A percentile compares a stretch with the other conserved stretches of the same genome.
These are phyloP conservation scores for Trypanosoma rangeli DNA, from an alignment of 208 protist species.

Conservation along the genomic window DNA sequence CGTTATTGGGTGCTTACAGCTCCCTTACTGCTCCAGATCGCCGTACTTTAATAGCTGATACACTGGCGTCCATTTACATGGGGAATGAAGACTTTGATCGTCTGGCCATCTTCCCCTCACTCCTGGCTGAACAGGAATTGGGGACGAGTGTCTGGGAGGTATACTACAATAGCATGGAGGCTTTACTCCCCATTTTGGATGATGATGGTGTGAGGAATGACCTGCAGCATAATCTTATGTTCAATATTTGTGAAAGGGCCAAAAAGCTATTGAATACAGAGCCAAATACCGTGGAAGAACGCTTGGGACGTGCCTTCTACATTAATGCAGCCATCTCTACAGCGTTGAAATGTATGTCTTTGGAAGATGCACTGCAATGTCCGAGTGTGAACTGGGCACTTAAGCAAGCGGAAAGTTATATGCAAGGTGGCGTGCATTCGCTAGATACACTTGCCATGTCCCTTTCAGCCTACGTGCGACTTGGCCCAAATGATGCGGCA, in stretches of 20 bases:
- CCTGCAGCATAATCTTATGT: conserved; percentile 37
- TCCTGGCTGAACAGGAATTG: conserved; percentile 46
- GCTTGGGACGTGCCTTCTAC: conserved; percentile 24
- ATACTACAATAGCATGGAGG: conserved; percentile 38
- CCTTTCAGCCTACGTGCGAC: conserved; percentile 48
- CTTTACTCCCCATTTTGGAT: conserved; percentile 43
- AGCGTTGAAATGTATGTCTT: conserved; percentile 6
- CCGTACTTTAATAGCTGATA: conserved; percentile 72
- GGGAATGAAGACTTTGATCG: conserved; percentile 67
- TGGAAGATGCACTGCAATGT: conserved; percentile 22
- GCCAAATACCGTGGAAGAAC: conserved; percentile 20
- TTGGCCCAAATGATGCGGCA: conserved; percentile 22
- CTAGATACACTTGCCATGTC: conserved; percentile 47
- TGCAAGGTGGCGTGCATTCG: conserved; percentile 36
- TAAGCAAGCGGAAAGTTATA: conserved; percentile 49
- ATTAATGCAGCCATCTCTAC: conserved; percentile 19
- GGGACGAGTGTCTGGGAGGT: conserved; percentile 58
- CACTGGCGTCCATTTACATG: conserved; percentile 65
- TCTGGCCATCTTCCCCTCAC: conserved; percentile 35
- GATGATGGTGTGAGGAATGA: conserved; percentile 35
- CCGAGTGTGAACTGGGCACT: conserved; percentile 61
- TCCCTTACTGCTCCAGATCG: conserved; percentile 49
- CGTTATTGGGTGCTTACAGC: conserved; percentile 46
- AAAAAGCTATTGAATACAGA: conserved; percentile 24
- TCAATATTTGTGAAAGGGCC: conserved; percentile 9